Base-by-base conservation (phyloP, 1,284 basidiomycete species). In the Melampsora larici-populina region DNA sequence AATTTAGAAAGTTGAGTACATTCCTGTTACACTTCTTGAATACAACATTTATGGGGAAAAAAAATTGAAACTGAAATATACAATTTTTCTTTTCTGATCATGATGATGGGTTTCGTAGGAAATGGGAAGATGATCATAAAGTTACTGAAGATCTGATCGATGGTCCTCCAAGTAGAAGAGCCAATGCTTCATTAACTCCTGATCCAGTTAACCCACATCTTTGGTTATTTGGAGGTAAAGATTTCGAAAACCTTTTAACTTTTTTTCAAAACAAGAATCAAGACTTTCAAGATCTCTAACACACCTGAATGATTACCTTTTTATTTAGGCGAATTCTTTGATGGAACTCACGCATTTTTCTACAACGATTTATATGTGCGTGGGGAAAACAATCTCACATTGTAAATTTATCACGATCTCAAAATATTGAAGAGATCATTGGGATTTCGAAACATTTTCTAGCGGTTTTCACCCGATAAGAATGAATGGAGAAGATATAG, bases 401-500 rank as follows among this genome's bases (percentile, higher is more conserved):
- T n/a, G n/a, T n/a, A n/a, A n/a, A n/a, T n/a, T n/a, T n/a, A n/a
- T n/a, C n/a, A n/a, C n/a, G n/a, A n/a, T n/a, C n/a, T n/a, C n/a
- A n/a, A n/a, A n/a, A n/a, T n/a, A 58, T 26, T 21, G n/a, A 60
- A 60, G 26, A 36, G 3, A 60, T n/a, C 8, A 11, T 33, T 3
- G 36, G 36, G 3, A 3, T 36, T 3, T 36, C 36, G 36, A 36
- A 36, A 36, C 36, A 29, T 40, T 29, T 13, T 92, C 0, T 93
- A 90, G 82, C 87, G 92, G 46, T 94, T 93, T 83, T 87, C 88
- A 0, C 91, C 91, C 0, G 91, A 92, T 48, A 94, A 93, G 88
- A 89, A 93, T 80, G 92, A 94, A 86, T 94, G 92, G 92, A 87
- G 91, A 11, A 89, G 89, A 81, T 94, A 92, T 81, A 87, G 92